Evolutionary conservation across 176 grass and related monocot genomes (phyloP).

Genomic region (Tillandsia fasciculata): DNA sequence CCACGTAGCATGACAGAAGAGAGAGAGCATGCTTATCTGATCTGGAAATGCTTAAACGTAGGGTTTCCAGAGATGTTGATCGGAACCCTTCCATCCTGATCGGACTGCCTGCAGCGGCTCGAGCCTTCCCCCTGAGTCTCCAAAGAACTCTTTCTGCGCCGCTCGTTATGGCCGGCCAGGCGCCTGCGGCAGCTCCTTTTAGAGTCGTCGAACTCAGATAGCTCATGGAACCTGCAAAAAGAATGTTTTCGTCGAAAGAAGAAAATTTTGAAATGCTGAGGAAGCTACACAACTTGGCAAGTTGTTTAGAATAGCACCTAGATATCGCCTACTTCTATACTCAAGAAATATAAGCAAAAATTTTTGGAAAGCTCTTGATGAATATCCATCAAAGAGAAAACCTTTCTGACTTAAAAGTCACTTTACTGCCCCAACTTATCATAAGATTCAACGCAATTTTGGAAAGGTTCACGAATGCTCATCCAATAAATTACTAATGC

Average conservation of each 20-base stretch:
- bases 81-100: conserved; percentile 33
- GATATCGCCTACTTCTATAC: no score
- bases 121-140: conserved; percentile 36
- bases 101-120: conserved; percentile 34
- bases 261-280: background rate
- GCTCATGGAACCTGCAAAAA: conserved; percentile 69
- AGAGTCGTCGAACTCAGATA: conserved; percentile 67
- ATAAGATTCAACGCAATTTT: no score
- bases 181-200: conserved; percentile 83
- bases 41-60: conserved; percentile 51
- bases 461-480: no score
- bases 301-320: background rate
- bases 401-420: no score
- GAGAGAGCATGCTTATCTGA: conserved; percentile 98
- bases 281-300: background rate
- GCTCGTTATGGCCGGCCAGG: conserved; percentile 89
- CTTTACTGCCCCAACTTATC: no score
- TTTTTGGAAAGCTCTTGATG: no score
- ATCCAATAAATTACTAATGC: no score
- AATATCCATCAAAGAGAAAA: no score
- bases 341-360: no score
- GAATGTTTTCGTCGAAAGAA: background rate
- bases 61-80: conserved; percentile 32
- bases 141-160: conserved; percentile 68
- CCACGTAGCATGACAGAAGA: conserved; percentile 85